Evolutionary conservation across 1,139 yeast species (phyloP), one percentile per base, ranked within the genome.

Genomic region (Groenewaldozyma auringiensis): DNA sequence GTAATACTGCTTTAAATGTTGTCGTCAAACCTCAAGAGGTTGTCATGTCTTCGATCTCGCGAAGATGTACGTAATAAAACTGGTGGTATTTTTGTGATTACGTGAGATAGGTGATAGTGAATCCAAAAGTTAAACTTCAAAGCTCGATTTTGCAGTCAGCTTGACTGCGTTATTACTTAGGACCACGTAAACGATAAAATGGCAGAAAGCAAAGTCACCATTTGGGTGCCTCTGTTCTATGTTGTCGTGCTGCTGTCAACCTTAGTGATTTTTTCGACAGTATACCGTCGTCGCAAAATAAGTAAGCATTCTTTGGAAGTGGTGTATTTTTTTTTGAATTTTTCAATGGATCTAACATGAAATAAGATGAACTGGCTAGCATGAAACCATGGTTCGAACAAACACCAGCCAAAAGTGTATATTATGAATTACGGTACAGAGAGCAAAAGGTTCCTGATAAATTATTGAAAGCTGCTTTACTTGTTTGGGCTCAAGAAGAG

Each of bases 141-240:
- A n/a, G n/a, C n/a, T n/a, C n/a, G n/a, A n/a, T n/a, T n/a, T n/a
- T n/a, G n/a, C n/a, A n/a, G n/a, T n/a, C n/a, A n/a, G n/a, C n/a
- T n/a, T n/a, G n/a, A n/a, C n/a, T n/a, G n/a, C n/a, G n/a, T n/a
- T n/a, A n/a, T n/a, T n/a, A n/a, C n/a, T n/a, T n/a, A n/a, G n/a
- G n/a, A n/a, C n/a, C n/a, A n/a, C n/a, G n/a, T n/a, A n/a, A n/a
- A n/a, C n/a, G n/a, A n/a, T 14, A 33, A 13, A 20, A 65, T 63
- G 67, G 64, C 63, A 21, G 60, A 58, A 43, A 8, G 9, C 29
- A 51, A 53, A 54, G 77, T 88, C 52, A 85, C 96, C n/a, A 78
- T 89, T 35, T 79, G 76, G 62, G 86, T 95, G 14, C 97, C 98
- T 25, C 64, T 92, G 49, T 69, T 85, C 40, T 92, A 92, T 62